phyloP scores from a whole-genome alignment of 2,329 filamentous ascomycete species.

The Sarocladiaceae sp. region DNA sequence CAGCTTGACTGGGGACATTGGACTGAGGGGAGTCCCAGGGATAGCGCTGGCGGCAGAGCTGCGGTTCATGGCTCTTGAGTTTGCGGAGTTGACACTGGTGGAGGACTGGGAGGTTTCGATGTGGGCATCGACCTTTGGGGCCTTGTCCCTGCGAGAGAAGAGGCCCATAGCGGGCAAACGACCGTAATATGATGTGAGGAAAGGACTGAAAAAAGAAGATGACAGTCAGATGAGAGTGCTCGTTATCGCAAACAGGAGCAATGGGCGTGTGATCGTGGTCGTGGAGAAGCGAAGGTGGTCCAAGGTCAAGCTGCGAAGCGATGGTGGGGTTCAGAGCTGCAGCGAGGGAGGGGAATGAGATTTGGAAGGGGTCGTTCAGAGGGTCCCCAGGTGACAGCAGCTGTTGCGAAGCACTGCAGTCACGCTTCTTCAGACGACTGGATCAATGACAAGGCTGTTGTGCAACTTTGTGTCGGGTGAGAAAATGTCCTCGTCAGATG shows the following conservation, averaged over 20 bases:
- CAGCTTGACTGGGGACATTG: constrained; percentile 48
- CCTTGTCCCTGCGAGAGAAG: constrained; percentile 50
- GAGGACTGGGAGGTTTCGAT: constrained; percentile 41
- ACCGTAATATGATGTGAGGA: not conserved
- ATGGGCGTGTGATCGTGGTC: not conserved
- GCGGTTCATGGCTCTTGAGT: constrained; percentile 42
- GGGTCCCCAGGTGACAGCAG: not conserved
- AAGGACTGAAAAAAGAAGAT: no score
- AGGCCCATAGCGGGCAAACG: constrained; percentile 42
- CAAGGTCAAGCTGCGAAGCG: not conserved
- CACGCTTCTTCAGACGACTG: no score
- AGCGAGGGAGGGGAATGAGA: not conserved
- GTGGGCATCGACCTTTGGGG: constrained; percentile 34
- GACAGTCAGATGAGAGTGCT: no score
- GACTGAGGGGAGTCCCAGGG: constrained; percentile 42
- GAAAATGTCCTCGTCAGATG: no score
- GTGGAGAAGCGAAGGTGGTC: not conserved
- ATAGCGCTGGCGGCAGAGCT: constrained; percentile 41
- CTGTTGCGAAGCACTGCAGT: not conserved
- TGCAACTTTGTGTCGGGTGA: no score
- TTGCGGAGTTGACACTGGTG: constrained; percentile 45
- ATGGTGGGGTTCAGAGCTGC: constrained; percentile 1
- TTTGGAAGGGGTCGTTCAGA: not conserved
- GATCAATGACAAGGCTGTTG: no score
- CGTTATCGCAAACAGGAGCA: no score